phyloP scores from a whole-genome alignment of 2,329 filamentous ascomycete genomes.

The Ophiostoma montium region DNA sequence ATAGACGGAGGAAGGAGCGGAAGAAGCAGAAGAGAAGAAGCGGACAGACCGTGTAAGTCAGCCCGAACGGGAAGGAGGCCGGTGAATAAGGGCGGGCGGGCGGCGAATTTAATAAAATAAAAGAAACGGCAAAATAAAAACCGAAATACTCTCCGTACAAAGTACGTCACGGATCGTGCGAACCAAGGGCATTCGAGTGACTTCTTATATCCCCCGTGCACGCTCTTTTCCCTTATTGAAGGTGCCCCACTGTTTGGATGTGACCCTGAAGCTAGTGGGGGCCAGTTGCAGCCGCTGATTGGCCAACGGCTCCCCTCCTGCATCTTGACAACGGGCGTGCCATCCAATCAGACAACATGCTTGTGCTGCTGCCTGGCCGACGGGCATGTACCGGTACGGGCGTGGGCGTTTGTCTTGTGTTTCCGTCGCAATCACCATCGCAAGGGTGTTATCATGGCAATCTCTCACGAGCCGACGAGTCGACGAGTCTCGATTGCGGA shows the following conservation, averaged over 20 bases:
- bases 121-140: too few species aligned
- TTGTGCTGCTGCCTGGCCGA: not conserved
- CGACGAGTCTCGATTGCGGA: too few species aligned
- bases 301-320: not conserved
- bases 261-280: not conserved
- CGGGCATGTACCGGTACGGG: not conserved
- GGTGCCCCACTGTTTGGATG: not conserved
- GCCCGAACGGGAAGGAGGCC: not conserved
- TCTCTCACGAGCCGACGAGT: not conserved
- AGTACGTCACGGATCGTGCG: too few species aligned
- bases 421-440: too few species aligned
- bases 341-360: conserved; percentile 7
- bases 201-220: too few species aligned
- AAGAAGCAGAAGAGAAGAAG: not conserved
- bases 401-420: not conserved
- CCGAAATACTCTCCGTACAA: too few species aligned
- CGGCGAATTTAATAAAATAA: too few species aligned
- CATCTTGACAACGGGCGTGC: not conserved
- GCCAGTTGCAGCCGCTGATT: conserved; percentile 3
- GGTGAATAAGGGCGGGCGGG: too few species aligned
- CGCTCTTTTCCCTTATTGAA: too few species aligned
- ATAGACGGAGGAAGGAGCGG: too few species aligned
- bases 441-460: too few species aligned
- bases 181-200: not conserved
- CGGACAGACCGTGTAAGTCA: not conserved